Base-by-base conservation (phyloP, 1,284 basidiomycete genomes). In the Boletus semigastroideus region DNA sequence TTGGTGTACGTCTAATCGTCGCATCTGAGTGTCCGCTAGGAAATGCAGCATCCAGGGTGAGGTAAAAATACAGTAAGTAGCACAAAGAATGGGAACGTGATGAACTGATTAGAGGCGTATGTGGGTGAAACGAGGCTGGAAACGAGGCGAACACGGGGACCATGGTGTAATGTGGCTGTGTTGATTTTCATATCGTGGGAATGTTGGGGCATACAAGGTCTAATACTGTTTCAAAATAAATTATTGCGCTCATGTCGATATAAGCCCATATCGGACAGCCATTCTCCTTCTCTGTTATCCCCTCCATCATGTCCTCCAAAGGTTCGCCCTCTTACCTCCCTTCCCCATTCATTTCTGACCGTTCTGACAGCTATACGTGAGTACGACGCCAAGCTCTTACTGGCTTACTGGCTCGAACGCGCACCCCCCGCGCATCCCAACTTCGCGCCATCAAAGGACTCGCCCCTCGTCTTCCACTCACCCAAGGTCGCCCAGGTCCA, bases 301-400 rank as follows among this genome's bases (percentile, higher is more conserved):
- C 46, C 42, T 49, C 55, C 61, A 70, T 58, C 69, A 78, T 79
- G 78, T 79, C 77, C 54, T 79, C 78, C 59, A 79, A 79, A 75
- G 77, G 77, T 78, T 17, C 12, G 69, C 60, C 42, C 31, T 7
- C 2, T 38, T 11, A 37, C 30, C 7, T 41, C 38, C 28, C 28
- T 38, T 2, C 4, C 27, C 11, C 2, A 1, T 9, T 4, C 38
- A 6, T 11, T n/a, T 14, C 55, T 66, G 33, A 55, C 45, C 52
- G 2, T 34, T 9, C 22, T 16, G 25, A 43, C 45, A 92, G 91
- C 92, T 64, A 94, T 94, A 76, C 87, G 90, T 70, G 92, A 94
- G 78, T 94, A 92, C 79, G 92, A 95, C 70, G 93, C 93, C 62
- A 97, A 97, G 79, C 88, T 95, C 62, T 80, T 96, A 58, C 80